Conservation (phyloP, 2,329 filamentous ascomycete genomes). For the Remersonia thermophila region DNA sequence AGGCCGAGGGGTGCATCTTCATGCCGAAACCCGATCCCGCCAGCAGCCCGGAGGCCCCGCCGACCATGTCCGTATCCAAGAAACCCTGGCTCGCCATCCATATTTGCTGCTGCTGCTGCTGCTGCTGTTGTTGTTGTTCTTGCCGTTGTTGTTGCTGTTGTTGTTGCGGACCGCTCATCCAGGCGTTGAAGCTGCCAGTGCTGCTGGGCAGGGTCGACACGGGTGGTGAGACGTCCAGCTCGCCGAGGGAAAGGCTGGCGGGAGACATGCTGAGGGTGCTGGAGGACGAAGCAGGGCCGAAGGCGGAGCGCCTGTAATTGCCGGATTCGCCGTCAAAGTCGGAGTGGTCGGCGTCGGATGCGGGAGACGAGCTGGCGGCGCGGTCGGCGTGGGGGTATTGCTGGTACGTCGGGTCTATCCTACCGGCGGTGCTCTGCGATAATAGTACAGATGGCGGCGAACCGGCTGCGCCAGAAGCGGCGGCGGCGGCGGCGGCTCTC, state of each 20-base stretch:
- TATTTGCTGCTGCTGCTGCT: conserved; percentile 2
- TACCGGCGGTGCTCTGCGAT: conserved; percentile 1
- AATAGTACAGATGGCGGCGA: not conserved
- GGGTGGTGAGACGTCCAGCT: conserved; percentile 24
- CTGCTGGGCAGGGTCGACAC: conserved; percentile 20
- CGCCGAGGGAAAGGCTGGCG: conserved; percentile 37
- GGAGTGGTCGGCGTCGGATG: conserved; percentile 38
- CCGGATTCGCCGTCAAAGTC: conserved; percentile 42
- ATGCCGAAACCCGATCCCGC: too few relatives aligned
- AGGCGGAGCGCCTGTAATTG: conserved; percentile 39
- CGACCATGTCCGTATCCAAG: not conserved
- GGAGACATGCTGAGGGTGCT: conserved; percentile 38
- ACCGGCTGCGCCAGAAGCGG: conserved; percentile 10
- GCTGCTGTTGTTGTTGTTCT: conserved; percentile 2
- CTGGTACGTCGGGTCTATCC: conserved; percentile 15
- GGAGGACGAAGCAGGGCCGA: conserved; percentile 26
- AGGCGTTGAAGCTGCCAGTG: conserved; percentile 5
- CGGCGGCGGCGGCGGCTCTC: conserved; percentile 14
- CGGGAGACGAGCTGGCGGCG: conserved; percentile 33
- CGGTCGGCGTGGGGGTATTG: conserved; percentile 29
- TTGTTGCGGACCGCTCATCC: not conserved
- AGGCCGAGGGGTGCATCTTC: not conserved
- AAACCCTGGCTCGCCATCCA: conserved; percentile 4
- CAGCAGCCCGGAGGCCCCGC: too few relatives aligned
- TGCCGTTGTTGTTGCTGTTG: conserved; percentile 1